These are phyloP conservation scores for Posidonia oceanica DNA, from an alignment of 116 monocot genomes.

Conservation along the genomic window DNA sequence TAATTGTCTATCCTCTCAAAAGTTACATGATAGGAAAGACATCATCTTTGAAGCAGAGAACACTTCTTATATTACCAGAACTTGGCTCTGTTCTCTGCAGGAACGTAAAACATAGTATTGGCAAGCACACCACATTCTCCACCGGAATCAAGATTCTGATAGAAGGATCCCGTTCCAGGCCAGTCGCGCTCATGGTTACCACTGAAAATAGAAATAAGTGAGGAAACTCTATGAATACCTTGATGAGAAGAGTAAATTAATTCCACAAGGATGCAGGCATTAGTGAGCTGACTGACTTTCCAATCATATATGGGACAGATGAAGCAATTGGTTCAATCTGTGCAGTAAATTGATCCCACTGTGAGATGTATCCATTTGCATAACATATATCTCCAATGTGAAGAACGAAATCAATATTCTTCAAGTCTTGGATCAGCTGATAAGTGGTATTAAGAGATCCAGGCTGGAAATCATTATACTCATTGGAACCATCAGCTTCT, in stretches of 20 bases:
- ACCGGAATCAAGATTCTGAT: constrained; percentile 76
- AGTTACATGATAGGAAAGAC: too few species aligned
- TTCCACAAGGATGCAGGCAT: neutral
- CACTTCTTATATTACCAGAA: constrained; percentile 33
- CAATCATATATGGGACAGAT: constrained; percentile 83
- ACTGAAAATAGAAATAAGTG: constrained; percentile 22
- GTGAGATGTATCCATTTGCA: constrained; percentile 89
- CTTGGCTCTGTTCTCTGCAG: constrained; percentile 78
- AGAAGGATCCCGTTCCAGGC: constrained; percentile 94
- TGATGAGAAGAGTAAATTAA: neutral
- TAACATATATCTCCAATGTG: constrained; percentile 86
- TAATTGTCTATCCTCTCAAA: too few species aligned
- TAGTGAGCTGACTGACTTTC: constrained; percentile 28
- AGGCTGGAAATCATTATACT: constrained; percentile 56
- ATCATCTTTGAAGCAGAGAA: too few species aligned
- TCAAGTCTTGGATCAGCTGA: constrained; percentile 55
- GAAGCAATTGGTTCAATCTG: constrained; percentile 86
- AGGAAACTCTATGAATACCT: neutral
- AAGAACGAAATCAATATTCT: constrained; percentile 74
- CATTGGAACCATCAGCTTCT: constrained; percentile 83
- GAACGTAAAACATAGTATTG: constrained; percentile 81
- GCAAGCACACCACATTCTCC: constrained; percentile 94
- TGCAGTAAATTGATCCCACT: constrained; percentile 96
- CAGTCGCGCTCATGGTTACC: constrained; percentile 98
- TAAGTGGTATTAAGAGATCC: constrained; percentile 79